These are phyloP conservation scores for Holtermanniella nyarrowii DNA, from an alignment of 768 basidiomycete genomes.

Conservation along the genomic window DNA sequence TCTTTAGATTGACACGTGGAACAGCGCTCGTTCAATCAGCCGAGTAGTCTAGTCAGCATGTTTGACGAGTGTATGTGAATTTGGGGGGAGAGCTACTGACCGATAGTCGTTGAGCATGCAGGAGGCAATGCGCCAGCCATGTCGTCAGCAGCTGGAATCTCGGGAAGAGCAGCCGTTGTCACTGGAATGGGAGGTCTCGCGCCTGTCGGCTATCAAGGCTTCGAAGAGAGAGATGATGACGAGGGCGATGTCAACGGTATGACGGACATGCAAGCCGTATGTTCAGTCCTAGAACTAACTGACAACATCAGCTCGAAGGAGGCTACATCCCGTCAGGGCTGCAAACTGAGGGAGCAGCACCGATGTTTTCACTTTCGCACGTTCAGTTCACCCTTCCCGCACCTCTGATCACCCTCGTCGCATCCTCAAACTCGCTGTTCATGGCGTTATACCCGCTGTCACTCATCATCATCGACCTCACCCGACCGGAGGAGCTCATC, in stretches of 20 bases:
- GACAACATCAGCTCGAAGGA: constrained; percentile 36
- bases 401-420: constrained; percentile 66
- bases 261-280: not conserved
- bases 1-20: no score
- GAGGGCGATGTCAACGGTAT: not conserved
- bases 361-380: constrained; percentile 35
- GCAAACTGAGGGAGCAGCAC: constrained; percentile 14
- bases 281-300: not conserved
- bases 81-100: not conserved
- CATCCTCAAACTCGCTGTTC: constrained; percentile 74
- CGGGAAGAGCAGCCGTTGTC: not conserved
- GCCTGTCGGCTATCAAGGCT: not conserved
- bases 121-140: not conserved
- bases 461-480: constrained; percentile 80
- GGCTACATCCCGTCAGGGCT: constrained; percentile 38
- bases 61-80: not conserved
- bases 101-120: not conserved
- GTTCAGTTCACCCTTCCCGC: constrained; percentile 86
- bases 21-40: no score
- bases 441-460: constrained; percentile 70
- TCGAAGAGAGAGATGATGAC: not conserved
- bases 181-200: not conserved
- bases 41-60: no score
- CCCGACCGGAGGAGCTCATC: constrained; percentile 68
- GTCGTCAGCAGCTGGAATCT: not conserved